Evolutionary conservation across 1,284 basidiomycete species (phyloP).

Genomic region (Puccinia horiana): DNA sequence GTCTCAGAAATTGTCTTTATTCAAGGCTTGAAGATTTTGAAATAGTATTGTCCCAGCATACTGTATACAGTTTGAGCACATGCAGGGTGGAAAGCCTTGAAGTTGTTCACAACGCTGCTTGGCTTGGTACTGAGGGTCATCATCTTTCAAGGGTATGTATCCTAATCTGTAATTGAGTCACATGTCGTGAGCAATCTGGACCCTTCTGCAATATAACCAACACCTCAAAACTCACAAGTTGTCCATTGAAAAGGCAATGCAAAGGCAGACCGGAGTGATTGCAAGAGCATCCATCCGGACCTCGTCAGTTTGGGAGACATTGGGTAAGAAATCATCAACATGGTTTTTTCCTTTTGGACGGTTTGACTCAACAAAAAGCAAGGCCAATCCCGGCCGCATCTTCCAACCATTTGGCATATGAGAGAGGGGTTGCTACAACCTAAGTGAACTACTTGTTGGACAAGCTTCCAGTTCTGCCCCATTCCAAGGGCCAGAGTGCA

Average conservation of each 20-base stretch:
- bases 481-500: constrained; percentile 12
- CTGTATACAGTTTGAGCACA: neutral
- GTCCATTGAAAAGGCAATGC: neutral
- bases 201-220: neutral
- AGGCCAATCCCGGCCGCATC: neutral
- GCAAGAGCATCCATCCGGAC: constrained; percentile 12
- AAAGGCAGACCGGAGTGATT: neutral
- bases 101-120: neutral
- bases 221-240: neutral
- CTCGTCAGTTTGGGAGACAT: neutral
- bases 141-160: neutral
- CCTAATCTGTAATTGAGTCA: too few relatives aligned
- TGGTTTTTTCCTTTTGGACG: neutral
- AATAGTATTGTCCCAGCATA: neutral
- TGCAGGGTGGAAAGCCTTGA: neutral
- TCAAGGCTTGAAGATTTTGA: neutral
- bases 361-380: constrained; percentile 4
- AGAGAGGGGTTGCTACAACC: neutral
- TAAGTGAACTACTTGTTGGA: neutral
- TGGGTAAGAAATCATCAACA: constrained; percentile 1
- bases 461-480: constrained; percentile 4
- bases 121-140: neutral
- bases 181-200: neutral
- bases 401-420: neutral
- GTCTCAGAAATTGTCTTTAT: neutral